phyloP scores from a whole-genome alignment of 176 grass and related monocot genomes.

The Ensete glaucum region DNA sequence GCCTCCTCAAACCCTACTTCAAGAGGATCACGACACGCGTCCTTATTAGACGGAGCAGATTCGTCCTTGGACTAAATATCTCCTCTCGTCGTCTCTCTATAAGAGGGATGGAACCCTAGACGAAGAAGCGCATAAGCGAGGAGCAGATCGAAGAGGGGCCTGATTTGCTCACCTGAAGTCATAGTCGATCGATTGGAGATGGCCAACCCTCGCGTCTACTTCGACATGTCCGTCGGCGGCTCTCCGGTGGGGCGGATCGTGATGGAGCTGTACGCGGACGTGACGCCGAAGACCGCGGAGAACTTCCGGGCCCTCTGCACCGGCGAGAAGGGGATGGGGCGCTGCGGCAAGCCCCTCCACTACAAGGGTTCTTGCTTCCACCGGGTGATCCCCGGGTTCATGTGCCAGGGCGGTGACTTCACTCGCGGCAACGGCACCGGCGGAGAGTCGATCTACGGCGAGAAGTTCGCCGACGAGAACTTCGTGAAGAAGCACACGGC shows the following conservation, averaged over 20 bases:
- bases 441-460: conserved; percentile 16
- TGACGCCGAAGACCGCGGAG: not conserved
- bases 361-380: conserved; percentile 14
- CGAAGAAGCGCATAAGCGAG: not conserved
- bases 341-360: conserved; percentile 11
- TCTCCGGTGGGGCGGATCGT: not conserved
- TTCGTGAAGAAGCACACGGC: conserved; percentile 12
- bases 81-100: not conserved
- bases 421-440: conserved; percentile 16
- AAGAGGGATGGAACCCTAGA: not conserved
- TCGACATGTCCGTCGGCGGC: conserved; percentile 15
- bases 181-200: not conserved
- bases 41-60: not conserved
- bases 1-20: not conserved
- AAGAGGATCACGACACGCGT: not conserved
- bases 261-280: conserved; percentile 8
- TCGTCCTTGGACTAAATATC: not conserved
- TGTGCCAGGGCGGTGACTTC: conserved; percentile 21
- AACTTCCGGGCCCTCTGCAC: conserved; percentile 15
- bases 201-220: conserved; percentile 11
- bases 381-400: conserved; percentile 14
- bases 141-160: not conserved
- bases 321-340: conserved; percentile 8
- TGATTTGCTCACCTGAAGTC: not conserved
- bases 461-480: conserved; percentile 21